phyloP scores from a whole-genome alignment of 768 basidiomycete species.

The Phallus indusiatus region DNA sequence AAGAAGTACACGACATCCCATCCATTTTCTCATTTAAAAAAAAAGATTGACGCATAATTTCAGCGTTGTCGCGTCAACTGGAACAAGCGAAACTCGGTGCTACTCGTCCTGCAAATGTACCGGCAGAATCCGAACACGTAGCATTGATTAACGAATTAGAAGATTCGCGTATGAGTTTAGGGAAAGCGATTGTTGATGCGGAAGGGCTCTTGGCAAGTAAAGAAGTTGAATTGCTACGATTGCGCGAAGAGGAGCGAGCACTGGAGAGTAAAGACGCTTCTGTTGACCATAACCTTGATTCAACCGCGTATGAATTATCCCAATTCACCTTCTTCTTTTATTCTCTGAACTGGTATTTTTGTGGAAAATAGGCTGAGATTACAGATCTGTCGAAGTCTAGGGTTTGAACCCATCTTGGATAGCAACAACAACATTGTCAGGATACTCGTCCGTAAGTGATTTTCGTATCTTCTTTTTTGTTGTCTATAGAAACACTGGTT shows the following conservation, averaged over 20 bases:
- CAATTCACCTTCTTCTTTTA: background rate
- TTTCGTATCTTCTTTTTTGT: background rate
- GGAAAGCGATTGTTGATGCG: slow-evolving; percentile 65
- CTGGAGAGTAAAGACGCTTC: slow-evolving; percentile 68
- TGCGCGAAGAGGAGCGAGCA: slow-evolving; percentile 53
- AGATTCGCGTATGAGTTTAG: slow-evolving; percentile 48
- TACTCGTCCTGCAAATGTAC: slow-evolving; percentile 58
- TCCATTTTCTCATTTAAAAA: background rate
- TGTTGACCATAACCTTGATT: slow-evolving; percentile 62
- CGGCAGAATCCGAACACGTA: slow-evolving; percentile 53
- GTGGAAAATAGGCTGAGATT: slow-evolving; percentile 45
- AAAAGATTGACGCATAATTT: background rate
- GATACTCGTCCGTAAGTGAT: slow-evolving; percentile 58
- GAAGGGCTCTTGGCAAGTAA: slow-evolving; percentile 56
- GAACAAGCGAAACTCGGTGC: slow-evolving; percentile 67
- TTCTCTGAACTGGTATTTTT: slow-evolving; percentile 7
- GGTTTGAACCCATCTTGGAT: slow-evolving; percentile 57
- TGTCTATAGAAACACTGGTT: background rate
- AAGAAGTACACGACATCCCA: slow-evolving; percentile 35
- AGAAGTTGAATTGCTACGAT: slow-evolving; percentile 57
- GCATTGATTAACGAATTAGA: slow-evolving; percentile 58
- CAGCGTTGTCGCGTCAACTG: slow-evolving; percentile 54
- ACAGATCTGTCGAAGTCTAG: slow-evolving; percentile 59
- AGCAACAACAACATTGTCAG: slow-evolving; percentile 42
- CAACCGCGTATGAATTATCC: slow-evolving; percentile 43